Conservation (phyloP, 306 rosid species). For the Elaeagnus macrophylla region DNA sequence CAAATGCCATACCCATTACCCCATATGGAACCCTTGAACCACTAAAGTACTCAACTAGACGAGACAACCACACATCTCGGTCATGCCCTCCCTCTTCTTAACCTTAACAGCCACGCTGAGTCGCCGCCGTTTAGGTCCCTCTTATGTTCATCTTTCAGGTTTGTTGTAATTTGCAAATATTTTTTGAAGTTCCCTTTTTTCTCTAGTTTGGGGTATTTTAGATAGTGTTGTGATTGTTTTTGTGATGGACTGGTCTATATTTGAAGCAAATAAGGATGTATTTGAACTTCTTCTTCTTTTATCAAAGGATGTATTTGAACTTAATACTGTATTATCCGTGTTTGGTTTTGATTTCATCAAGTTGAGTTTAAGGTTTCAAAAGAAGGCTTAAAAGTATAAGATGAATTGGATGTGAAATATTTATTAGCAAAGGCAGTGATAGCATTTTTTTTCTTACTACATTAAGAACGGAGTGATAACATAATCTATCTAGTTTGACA, state of each 20-base stretch:
- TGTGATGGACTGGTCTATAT: slow-evolving; percentile 7
- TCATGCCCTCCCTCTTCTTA: no score
- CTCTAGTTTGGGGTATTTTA: slow-evolving; percentile 3
- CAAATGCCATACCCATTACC: no score
- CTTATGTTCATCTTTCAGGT: slow-evolving; percentile 95
- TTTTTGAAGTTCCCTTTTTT: slow-evolving; percentile 5
- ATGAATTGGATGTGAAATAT: neutral
- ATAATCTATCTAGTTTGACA: no score
- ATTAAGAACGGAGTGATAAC: neutral
- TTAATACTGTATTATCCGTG: no score
- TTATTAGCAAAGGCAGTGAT: neutral
- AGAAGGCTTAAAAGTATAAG: neutral
- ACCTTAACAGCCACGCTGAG: no score
- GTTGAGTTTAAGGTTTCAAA: neutral
- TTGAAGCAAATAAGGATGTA: neutral
- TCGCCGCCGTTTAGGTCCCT: no score
- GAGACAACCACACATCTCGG: no score
- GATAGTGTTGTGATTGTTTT: neutral
- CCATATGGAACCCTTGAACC: no score
- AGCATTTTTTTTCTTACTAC: neutral
- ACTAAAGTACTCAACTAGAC: no score
- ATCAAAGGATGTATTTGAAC: no score
- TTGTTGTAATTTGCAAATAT: slow-evolving; percentile 15
- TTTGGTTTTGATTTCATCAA: slow-evolving; percentile 1
- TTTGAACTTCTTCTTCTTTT: no score